Conservation (phyloP, 2,329 filamentous ascomycete species). For the Hortaea sp. region DNA sequence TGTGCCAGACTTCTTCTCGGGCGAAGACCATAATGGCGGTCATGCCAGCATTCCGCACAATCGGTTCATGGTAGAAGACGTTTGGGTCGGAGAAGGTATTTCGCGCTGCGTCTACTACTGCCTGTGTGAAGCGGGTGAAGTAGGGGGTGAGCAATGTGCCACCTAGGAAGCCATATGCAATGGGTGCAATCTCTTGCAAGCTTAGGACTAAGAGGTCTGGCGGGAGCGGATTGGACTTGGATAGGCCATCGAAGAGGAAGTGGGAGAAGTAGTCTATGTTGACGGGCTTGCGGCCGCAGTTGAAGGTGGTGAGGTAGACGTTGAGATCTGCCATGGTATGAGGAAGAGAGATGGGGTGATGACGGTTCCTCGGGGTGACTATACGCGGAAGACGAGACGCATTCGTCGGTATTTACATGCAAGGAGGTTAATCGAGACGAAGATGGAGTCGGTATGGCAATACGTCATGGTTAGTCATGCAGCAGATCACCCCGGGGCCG, state of each 20-base stretch:
- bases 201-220: conserved; percentile 58
- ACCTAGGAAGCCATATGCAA: conserved; percentile 76
- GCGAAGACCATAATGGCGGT: conserved; percentile 83
- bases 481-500: too few relatives aligned
- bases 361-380: too few relatives aligned
- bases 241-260: conserved; percentile 38
- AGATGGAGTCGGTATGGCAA: too few relatives aligned
- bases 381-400: too few relatives aligned
- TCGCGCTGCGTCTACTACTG: conserved; percentile 38
- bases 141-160: conserved; percentile 70
- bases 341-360: too few relatives aligned
- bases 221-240: conserved; percentile 38
- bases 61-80: conserved; percentile 57
- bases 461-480: too few relatives aligned
- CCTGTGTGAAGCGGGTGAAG: conserved; percentile 59
- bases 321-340: conserved; percentile 41
- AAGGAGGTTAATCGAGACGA: too few relatives aligned
- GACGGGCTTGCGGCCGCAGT: conserved; percentile 67
- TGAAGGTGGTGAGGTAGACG: conserved; percentile 78
- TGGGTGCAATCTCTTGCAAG: conserved; percentile 81
- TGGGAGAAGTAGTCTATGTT: conserved; percentile 59
- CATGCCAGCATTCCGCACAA: conserved; percentile 71
- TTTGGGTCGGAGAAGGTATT: conserved; percentile 52
- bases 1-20: conserved; percentile 46
- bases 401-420: too few relatives aligned